phyloP scores from a whole-genome alignment of 2,329 filamentous ascomycete species.

The Nakataea oryzae region DNA sequence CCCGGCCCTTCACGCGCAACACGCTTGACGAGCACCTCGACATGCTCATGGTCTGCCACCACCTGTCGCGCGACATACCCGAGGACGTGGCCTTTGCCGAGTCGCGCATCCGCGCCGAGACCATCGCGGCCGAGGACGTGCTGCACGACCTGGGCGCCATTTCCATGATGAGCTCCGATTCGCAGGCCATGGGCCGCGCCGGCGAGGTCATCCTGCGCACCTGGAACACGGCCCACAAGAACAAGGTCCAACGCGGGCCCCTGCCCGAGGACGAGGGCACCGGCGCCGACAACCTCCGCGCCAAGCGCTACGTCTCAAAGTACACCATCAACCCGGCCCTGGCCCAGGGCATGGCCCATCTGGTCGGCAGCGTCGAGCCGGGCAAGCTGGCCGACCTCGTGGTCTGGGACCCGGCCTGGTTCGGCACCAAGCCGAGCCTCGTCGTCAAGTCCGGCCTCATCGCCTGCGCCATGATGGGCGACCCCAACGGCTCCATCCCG shows the following conservation, averaged over 20 bases:
- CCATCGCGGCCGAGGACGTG: constrained; percentile 92
- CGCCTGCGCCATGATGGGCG: constrained; percentile 73
- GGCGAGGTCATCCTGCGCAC: constrained; percentile 88
- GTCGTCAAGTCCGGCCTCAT: constrained; percentile 87
- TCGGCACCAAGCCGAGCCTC: constrained; percentile 73
- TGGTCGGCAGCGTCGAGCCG: constrained; percentile 78
- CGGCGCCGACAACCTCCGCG: constrained; percentile 79
- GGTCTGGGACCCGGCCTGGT: constrained; percentile 75
- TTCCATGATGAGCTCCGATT: constrained; percentile 94
- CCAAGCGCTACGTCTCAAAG: constrained; percentile 88
- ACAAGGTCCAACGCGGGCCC: constrained; percentile 72
- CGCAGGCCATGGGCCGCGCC: constrained; percentile 92
- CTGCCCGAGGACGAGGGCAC: constrained; percentile 70
- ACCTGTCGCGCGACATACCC: constrained; percentile 82
- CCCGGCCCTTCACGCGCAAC: constrained; percentile 80
- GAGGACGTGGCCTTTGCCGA: constrained; percentile 96
- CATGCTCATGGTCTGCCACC: constrained; percentile 98
- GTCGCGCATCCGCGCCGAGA: constrained; percentile 87
- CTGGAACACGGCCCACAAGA: constrained; percentile 97
- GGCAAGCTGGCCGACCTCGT: constrained; percentile 87
- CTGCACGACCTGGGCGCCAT: constrained; percentile 92
- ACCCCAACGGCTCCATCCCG: constrained; percentile 75
- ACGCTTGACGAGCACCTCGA: constrained; percentile 94
- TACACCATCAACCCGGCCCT: constrained; percentile 93
- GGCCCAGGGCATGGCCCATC: constrained; percentile 78